phyloP scores from a whole-genome alignment of 768 basidiomycete species.

The Rhodotorula graminis region DNA sequence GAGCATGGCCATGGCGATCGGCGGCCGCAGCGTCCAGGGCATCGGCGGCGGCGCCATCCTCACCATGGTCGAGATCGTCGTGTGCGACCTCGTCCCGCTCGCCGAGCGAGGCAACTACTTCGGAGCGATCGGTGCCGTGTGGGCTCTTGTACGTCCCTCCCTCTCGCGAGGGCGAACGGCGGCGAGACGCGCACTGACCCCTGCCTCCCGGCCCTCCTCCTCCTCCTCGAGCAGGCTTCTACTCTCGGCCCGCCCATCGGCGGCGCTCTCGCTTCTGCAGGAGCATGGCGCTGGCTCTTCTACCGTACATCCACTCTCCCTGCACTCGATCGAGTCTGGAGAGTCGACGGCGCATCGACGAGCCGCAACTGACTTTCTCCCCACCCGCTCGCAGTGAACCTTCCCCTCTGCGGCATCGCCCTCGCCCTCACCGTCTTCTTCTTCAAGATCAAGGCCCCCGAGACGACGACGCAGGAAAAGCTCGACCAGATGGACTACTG shows the following conservation, averaged over 20 bases:
- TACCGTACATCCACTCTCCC: slow-evolving; percentile 21
- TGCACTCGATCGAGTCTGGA: too few relatives aligned
- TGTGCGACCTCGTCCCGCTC: slow-evolving; percentile 54
- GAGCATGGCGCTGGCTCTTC: slow-evolving; percentile 46
- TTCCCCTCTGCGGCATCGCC: slow-evolving; percentile 35
- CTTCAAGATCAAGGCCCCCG: slow-evolving; percentile 43
- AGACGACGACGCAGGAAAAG: slow-evolving; percentile 47
- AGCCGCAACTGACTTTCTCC: too few relatives aligned
- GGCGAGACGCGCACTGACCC: too few relatives aligned
- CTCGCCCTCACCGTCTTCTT: slow-evolving; percentile 32
- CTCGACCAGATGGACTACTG: slow-evolving; percentile 37
- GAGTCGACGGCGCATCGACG: too few relatives aligned
- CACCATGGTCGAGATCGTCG: slow-evolving; percentile 48
- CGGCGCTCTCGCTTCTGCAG: slow-evolving; percentile 36
- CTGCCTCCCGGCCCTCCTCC: too few relatives aligned
- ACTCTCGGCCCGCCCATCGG: slow-evolving; percentile 41
- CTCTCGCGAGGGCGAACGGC: too few relatives aligned
- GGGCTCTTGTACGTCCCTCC: slow-evolving; percentile 31
- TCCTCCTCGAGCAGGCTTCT: too few relatives aligned
- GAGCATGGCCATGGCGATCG: slow-evolving; percentile 52
- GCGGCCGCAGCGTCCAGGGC: slow-evolving; percentile 46
- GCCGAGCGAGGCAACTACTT: slow-evolving; percentile 49
- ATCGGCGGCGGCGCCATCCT: slow-evolving; percentile 38
- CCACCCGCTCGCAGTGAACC: slow-evolving; percentile 10
- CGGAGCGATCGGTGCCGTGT: slow-evolving; percentile 37